Evolutionary conservation across 2,329 filamentous ascomycete genomes (phyloP).

Genomic region (Colletotrichum ledebouriae): DNA sequence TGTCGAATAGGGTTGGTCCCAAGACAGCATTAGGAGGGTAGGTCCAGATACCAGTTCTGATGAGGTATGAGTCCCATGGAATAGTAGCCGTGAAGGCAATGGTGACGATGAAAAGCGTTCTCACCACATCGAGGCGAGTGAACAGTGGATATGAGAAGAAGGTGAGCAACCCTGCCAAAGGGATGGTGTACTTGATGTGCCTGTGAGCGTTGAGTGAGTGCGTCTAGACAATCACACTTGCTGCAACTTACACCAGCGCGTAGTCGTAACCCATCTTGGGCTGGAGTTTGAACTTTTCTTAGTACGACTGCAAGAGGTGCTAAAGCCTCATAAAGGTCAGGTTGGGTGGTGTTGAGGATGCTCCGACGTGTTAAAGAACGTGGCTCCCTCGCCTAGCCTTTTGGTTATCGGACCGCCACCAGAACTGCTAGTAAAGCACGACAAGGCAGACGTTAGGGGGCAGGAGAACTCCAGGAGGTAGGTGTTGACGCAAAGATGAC

Average conservation of each 20-base stretch:
- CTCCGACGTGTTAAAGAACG: not conserved
- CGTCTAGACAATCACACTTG: not conserved
- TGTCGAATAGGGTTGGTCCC: constrained; percentile 72
- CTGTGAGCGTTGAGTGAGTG: constrained; percentile 52
- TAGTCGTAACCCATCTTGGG: constrained; percentile 70
- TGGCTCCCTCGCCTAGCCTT: not conserved
- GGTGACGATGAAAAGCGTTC: constrained; percentile 70
- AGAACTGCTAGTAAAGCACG: constrained; percentile 16
- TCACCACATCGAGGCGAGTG: constrained; percentile 72
- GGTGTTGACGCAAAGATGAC: constrained; percentile 33
- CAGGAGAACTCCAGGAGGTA: constrained; percentile 6
- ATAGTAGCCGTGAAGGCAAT: constrained; percentile 77
- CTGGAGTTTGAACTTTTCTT: not conserved
- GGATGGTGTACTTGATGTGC: constrained; percentile 76
- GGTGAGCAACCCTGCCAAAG: constrained; percentile 71
- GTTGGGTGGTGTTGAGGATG: not conserved
- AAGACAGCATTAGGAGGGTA: constrained; percentile 76
- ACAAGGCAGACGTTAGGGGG: not conserved
- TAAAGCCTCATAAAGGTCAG: not conserved
- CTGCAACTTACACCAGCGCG: constrained; percentile 68
- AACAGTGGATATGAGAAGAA: constrained; percentile 72
- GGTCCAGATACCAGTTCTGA: constrained; percentile 76
- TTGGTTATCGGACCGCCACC: not conserved
- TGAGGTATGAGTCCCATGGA: constrained; percentile 83
- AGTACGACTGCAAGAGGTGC: not conserved